Base-by-base conservation (phyloP, 2,329 filamentous ascomycete genomes). In the Botrytis fragariae region DNA sequence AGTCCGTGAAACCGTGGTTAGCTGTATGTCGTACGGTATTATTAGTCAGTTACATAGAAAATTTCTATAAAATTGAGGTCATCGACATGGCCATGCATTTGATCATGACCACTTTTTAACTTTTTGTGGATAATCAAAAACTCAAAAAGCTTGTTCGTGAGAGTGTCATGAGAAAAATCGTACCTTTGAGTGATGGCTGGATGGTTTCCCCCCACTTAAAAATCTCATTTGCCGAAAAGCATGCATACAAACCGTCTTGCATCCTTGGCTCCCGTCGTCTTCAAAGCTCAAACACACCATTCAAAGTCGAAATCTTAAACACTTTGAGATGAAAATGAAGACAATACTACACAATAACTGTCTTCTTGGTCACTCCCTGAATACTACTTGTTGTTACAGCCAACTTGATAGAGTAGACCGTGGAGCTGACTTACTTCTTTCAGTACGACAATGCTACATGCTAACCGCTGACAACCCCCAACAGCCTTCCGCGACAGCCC, bases 201-300 rank as follows among this genome's bases (percentile, higher is more conserved):
- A 25, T 25, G 9, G 39, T 8, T 69, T 45, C 25, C 69, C 69
- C 69, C 35, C 69, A 65, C 60, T 57, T 48, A 25, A 44, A 54
- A 57, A 54, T 64, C n/a, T 71, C 59, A 72, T 72, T 54, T 72
- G 45, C 69, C 69, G 69, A 71, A 62, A 48, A 37, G 29, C 29
- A 71, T 64, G 57, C 65, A 69, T 69, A 37, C 65, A 57, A 69
- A 69, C 39, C 48, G 65, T 32, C 65, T 29, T 57, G 65, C 35
- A 64, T 45, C 42, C 69, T 71, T 62, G 59, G 32, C 59, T 54
- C 59, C 69, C 59, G 25, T 51, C 37, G 54, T 48, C 69, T 45
- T 71, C 59, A 71, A 62, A 71, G 51, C 51, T 57, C 51, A 29
- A 29, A 57, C n/a, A 57, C 32, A n/a, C 20, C 57, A 48, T 67